These are phyloP conservation scores for Phytophthora brassicae DNA, from an alignment of 352 stramenopile species.

Conservation along the genomic window DNA sequence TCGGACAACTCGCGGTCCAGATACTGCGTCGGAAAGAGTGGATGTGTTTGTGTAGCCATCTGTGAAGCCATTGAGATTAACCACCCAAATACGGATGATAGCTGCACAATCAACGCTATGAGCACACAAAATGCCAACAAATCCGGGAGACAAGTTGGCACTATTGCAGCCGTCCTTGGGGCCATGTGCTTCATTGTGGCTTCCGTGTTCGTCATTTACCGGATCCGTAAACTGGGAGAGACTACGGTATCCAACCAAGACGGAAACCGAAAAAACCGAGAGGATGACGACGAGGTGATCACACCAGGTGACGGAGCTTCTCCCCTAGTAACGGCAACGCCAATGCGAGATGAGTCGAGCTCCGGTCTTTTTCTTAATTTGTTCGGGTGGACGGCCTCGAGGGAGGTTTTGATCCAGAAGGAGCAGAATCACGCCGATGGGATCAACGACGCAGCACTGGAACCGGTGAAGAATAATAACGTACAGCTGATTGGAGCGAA, in stretches of 20 bases:
- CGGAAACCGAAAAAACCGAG: constrained; percentile 14
- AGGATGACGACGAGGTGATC: constrained; percentile 27
- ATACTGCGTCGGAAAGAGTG: constrained; percentile 41
- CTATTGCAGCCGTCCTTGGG: constrained; percentile 39
- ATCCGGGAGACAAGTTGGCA: constrained; percentile 22
- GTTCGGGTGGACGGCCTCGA: constrained; percentile 58
- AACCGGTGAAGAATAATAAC: constrained; percentile 39
- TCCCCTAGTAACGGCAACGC: constrained; percentile 33
- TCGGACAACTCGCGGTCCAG: constrained; percentile 33
- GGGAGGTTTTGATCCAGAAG: constrained; percentile 52
- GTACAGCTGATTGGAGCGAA: constrained; percentile 53
- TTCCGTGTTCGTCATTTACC: constrained; percentile 54
- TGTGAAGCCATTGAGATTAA: constrained; percentile 37
- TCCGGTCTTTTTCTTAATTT: constrained; percentile 45
- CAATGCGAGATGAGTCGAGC: constrained; percentile 28
- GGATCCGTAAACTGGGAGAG: constrained; percentile 42
- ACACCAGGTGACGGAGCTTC: constrained; percentile 33
- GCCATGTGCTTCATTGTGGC: constrained; percentile 51
- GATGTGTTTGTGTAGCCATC: constrained; percentile 48
- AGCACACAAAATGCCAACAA: constrained; percentile 19
- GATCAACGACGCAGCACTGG: constrained; percentile 35
- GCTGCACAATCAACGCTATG: constrained; percentile 41
- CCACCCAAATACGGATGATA: constrained; percentile 18
- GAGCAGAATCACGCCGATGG: constrained; percentile 47
- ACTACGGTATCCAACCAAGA: constrained; percentile 25